phyloP scores from a whole-genome alignment of 208 protist species.

The Leishmania arabica region DNA sequence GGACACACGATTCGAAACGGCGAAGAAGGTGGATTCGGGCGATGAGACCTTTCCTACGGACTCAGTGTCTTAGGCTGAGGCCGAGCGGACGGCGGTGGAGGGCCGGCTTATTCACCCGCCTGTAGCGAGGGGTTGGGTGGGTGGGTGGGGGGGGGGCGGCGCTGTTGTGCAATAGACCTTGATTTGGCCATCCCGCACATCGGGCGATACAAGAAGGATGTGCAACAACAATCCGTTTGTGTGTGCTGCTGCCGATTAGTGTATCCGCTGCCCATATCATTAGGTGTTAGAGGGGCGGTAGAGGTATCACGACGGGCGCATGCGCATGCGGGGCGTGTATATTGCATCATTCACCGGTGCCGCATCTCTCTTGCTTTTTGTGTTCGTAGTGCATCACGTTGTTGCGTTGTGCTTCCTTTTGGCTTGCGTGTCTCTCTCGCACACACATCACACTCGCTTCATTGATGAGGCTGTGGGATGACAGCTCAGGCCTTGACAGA shows the following conservation, averaged over 20 bases:
- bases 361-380: neutral
- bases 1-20: conserved; percentile 3
- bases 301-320: neutral
- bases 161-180: neutral
- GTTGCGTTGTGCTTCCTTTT: neutral
- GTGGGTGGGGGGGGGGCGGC: neutral
- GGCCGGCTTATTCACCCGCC: neutral
- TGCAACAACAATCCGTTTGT: neutral
- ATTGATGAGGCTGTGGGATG: neutral
- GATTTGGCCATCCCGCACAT: neutral
- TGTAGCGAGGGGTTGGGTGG: neutral
- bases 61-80: neutral
- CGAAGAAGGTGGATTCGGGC: neutral
- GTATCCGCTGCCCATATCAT: neutral
- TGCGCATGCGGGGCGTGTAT: neutral
- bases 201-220: neutral
- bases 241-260: neutral
- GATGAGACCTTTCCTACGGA: neutral
- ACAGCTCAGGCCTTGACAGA: neutral
- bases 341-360: neutral
- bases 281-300: neutral
- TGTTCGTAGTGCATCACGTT: neutral
- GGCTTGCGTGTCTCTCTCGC: neutral
- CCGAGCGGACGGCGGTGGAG: neutral
- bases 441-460: neutral